phyloP scores from a whole-genome alignment of 1,284 basidiomycete species.

The Cutaneotrichosporon cavernicola region DNA sequence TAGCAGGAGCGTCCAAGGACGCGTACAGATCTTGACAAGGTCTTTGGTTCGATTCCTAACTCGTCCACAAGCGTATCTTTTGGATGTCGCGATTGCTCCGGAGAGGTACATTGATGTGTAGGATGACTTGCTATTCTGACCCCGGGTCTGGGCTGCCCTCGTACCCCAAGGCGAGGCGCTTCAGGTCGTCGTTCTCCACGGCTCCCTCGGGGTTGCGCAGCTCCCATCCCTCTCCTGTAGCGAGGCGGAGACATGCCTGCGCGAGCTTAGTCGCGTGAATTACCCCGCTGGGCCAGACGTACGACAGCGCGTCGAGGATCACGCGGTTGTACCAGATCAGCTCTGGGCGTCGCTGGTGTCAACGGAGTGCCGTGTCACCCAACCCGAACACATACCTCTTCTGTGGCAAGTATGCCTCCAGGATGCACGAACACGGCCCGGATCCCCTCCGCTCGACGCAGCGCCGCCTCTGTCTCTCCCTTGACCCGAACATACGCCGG shows the following conservation, averaged over 20 bases:
- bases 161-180: neutral
- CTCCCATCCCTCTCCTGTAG: slow-evolving; percentile 34
- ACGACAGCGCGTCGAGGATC: slow-evolving; percentile 9
- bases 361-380: neutral
- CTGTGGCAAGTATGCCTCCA: slow-evolving; percentile 30
- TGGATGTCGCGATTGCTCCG: neutral
- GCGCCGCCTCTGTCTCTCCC: slow-evolving; percentile 31
- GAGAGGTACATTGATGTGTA: too few species aligned
- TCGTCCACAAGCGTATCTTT: slow-evolving; percentile 1
- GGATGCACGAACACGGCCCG: slow-evolving; percentile 30
- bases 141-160: too few species aligned
- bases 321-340: slow-evolving; percentile 7
- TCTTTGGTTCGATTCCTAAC: slow-evolving; percentile 4
- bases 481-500: slow-evolving; percentile 32
- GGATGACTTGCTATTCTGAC: too few species aligned
- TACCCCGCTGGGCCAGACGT: slow-evolving; percentile 17
- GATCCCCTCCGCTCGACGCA: slow-evolving; percentile 22
- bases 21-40: neutral
- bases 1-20: neutral
- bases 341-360: slow-evolving; percentile 13
- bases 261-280: slow-evolving; percentile 24
- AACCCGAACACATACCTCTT: slow-evolving; percentile 20
- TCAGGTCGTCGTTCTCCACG: neutral
- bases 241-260: slow-evolving; percentile 23
- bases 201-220: neutral